Evolutionary conservation across 768 basidiomycete species (phyloP).

Genomic region (Udeniomyces megalosporus): DNA sequence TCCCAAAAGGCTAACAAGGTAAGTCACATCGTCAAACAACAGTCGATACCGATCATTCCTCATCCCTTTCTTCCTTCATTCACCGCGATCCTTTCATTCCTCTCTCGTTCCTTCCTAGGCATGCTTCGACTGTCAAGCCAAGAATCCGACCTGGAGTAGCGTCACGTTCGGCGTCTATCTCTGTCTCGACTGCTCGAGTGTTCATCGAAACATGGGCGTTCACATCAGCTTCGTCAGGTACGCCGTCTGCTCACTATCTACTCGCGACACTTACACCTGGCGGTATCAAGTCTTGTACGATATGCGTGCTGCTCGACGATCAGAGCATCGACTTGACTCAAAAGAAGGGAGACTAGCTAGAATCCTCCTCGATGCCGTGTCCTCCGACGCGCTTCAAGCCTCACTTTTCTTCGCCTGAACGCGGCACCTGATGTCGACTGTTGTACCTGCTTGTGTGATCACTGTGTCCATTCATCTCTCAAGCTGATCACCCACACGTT

Average conservation of each 20-base stretch:
- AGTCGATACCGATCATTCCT: not conserved
- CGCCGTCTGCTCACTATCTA: constrained; percentile 23
- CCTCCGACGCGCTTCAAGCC: too few species aligned
- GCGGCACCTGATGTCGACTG: too few species aligned
- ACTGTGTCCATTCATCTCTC: too few species aligned
- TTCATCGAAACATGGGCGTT: constrained; percentile 92
- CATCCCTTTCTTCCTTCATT: not conserved
- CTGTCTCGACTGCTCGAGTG: constrained; percentile 87
- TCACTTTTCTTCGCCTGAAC: too few species aligned
- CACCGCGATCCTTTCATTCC: not conserved
- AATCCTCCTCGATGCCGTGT: too few species aligned
- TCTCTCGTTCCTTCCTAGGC: constrained; percentile 33
- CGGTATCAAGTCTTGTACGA: too few species aligned
- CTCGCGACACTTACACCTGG: too few species aligned
- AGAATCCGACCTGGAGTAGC: constrained; percentile 95
- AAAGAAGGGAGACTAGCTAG: too few species aligned
- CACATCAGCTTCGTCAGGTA: constrained; percentile 95
- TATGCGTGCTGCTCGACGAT: too few species aligned
- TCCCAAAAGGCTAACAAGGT: constrained; percentile 63
- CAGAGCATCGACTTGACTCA: too few species aligned
- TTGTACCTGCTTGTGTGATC: too few species aligned
- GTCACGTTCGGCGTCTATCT: constrained; percentile 95
- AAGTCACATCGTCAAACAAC: constrained; percentile 6
- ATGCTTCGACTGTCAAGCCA: constrained; percentile 89
- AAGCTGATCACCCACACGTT: too few species aligned